These are phyloP conservation scores for Aristolochia fimbriata DNA, from an alignment of 164 flowering plant genomes.

Conservation along the genomic window DNA sequence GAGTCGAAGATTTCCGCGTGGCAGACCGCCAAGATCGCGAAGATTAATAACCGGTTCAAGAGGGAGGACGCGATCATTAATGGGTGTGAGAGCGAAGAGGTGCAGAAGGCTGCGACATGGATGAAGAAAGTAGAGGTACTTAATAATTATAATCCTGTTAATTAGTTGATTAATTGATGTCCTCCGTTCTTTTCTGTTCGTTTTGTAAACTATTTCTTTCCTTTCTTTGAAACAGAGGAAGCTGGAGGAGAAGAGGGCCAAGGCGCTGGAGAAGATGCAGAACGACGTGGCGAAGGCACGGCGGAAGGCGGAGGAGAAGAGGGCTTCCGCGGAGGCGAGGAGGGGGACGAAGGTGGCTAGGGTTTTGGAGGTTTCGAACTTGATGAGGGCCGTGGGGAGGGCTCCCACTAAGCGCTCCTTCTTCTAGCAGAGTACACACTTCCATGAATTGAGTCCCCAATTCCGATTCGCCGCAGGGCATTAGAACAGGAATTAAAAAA, in stretches of 20 bases:
- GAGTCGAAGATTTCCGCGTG: conserved; percentile 91
- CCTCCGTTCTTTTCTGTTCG: not conserved
- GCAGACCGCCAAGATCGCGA: conserved; percentile 81
- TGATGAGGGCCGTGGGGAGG: conserved; percentile 82
- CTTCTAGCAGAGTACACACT: no score
- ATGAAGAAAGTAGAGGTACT: conserved; percentile 94
- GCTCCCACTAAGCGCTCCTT: conserved; percentile 70
- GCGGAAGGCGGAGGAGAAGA: conserved; percentile 80
- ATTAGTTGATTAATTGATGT: no score
- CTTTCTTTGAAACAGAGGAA: conserved; percentile 85
- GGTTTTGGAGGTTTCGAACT: conserved; percentile 61
- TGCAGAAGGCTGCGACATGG: conserved; percentile 64
- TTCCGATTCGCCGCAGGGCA: no score
- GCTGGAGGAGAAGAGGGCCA: conserved; percentile 86
- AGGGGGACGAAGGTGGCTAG: conserved; percentile 81
- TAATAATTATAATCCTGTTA: no score
- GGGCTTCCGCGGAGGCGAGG: conserved; percentile 85
- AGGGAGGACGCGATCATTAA: conserved; percentile 75
- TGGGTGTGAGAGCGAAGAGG: conserved; percentile 77
- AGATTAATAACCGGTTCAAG: conserved; percentile 85
- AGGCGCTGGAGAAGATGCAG: conserved; percentile 79
- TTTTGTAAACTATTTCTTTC: not conserved
- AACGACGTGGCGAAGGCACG: conserved; percentile 76
- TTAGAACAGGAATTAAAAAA: no score
- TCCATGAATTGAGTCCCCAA: no score